Evolutionary conservation across 208 protist species (phyloP), one percentile per base, ranked within the genome.

Genomic region (Trypanosoma melophagium): DNA sequence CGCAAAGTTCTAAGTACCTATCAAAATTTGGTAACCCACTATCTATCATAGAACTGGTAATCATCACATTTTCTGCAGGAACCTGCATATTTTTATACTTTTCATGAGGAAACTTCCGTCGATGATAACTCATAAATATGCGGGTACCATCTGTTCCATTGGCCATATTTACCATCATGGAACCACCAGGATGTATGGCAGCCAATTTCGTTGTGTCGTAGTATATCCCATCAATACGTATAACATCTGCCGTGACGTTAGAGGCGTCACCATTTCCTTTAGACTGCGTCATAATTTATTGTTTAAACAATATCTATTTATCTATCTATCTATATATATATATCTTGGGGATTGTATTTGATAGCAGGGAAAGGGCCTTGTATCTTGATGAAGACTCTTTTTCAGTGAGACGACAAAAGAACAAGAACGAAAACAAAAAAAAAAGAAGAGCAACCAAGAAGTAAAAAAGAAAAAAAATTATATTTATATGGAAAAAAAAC

Each of bases 201-300:
- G 87, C 83, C 44, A 93, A 55, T 56, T 82, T 79, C 66, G 82
- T 64, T 0, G 87, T 93, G 58, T 90, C 84, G 59, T 93, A 93
- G 74, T 90, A 93, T 59, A 87, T 78, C 25, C 84, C 87, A 25
- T 93, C 87, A 52, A 93, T 87, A 12, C 76, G 83, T 56, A 90
- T 49, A 22, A 90, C 84, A 73, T 93, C 76, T 22, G 52, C 0
- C 35, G 56, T 72, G 53, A 45, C 13, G 1, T 10, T 17, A 56
- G 8, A 13, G 31, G n/a, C 3, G 0, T 7, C 35, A 50, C 12
- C 17, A 9, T 41, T 35, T 35, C 9, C 57, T 41, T 44, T 61
- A 61, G 1, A 21, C 16, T 10, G 21, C 4, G 7, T 31, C 24
- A 67, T 59, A 59, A 3, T n/a, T 53, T 67, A 28, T 52, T 49